Evolutionary conservation across 164 flowering plant species (phyloP), one percentile per base, ranked within the genome.

Genomic region (Umbellularia californica): DNA sequence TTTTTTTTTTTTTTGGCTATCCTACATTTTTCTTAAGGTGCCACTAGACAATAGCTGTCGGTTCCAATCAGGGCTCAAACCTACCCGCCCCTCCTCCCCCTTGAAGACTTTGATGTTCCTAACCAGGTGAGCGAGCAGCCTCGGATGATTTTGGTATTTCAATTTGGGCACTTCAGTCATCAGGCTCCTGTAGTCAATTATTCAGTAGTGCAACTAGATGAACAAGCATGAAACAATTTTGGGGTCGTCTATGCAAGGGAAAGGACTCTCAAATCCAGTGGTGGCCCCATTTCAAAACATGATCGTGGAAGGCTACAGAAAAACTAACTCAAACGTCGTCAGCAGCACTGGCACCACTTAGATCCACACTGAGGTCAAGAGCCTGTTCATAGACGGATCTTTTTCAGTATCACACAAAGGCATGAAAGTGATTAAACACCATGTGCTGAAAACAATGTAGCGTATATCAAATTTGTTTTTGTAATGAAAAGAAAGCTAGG

Each of bases 331-430:
- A 55, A 55, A 5, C 60, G 76, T 89, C 96, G 74, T 91, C 97
- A 23, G 92, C 87, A 72, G 93, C 94, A 85, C 94, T 92, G 69
- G 97, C 97, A 73, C 94, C 90, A 79, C 88, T 90, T 25, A 92
- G 75, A 82, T 92, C 93, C 83, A 92, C 97, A 62, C 88, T 88
- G 11, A 92, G 92, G 81, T 92, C 97, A 25, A 89, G 71, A 79
- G 79, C 90, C 97, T 92, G 89, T 74, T 15, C 50, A 72, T 70
- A 24, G 62, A 30, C n/a, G 15, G 58, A 52, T 24, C 25, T 7
- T 65, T 17, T 20, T 76, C 12, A 76, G 35, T 25, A 22, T 20
- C 13, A 41, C 62, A 14, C 22, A 68, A 68, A 35, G 15, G 27
- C 27, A 71, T 27, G 28, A 58, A 55, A 22, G 15, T 25, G 12